Evolutionary conservation across 345 rosid genomes (phyloP), one percentile per base, ranked within the genome.

Genomic region (Physaria fendleri): DNA sequence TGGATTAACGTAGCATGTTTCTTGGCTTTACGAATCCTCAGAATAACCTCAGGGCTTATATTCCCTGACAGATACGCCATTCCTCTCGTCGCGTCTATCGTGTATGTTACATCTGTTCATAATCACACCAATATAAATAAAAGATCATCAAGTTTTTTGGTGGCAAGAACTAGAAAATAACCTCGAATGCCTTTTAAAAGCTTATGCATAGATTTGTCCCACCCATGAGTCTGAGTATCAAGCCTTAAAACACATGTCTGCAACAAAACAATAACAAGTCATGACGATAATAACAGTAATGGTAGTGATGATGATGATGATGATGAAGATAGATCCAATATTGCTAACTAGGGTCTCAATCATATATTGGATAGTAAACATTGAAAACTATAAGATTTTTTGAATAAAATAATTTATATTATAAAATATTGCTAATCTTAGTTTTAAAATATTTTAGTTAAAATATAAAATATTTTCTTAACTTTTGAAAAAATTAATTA

Each of bases 171-270:
- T 10, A 33, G 32, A 44, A 48, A 49, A 33, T n/a, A 34, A 63
- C 61, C 69, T 42, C 24, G 41, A 33, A 52, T 44, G 33, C 60
- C 68, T 10, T 51, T 41, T 14, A 52, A 52, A 42, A 52, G 25
- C 60, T 52, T 52, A 52, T 50, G 50, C 35, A 53, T 41, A 16
- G 69, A 64, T 33, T 64, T 64, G 60, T 53, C 60, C 61, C 69
- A 64, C 32, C 69, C 61, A 51, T 27, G 21, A 41, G 50, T 53
- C 10, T 64, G 61, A 20, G 69, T 42, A 29, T 64, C 45, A 11
- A 64, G 34, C 41, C 61, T 30, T 40, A 64, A 44, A 41, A 64
- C 53, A 28, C 61, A 64, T 29, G 60, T 50, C 53, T 64, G 61
- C 69, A 42, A 53, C 1, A 30, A 64, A 49, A 63, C 49, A 49